phyloP scores from a whole-genome alignment of 805 yeast genomes.

The Zygosaccharomyces siamensis region DNA sequence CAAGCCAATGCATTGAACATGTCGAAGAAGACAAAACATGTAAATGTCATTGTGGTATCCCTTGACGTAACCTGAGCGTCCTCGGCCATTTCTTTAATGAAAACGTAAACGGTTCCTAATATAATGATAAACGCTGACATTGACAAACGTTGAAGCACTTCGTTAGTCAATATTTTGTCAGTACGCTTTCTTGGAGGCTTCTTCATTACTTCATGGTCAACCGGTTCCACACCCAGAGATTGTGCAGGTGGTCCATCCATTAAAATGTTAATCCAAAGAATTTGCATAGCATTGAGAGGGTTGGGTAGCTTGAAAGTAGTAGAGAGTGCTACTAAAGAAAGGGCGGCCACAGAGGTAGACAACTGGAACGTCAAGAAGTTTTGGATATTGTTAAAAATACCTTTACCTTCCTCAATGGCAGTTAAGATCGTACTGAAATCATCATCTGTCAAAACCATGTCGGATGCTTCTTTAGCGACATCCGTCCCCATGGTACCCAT shows the following conservation, averaged over 20 bases:
- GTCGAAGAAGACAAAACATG: constrained; percentile 92
- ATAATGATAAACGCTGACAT: constrained; percentile 71
- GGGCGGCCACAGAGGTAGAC: constrained; percentile 93
- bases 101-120: constrained; percentile 86
- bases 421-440: constrained; percentile 90
- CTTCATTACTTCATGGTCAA: constrained; percentile 90
- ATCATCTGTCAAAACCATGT: constrained; percentile 95
- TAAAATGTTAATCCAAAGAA: constrained; percentile 91
- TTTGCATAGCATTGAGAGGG: constrained; percentile 97
- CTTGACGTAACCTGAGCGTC: constrained; percentile 81
- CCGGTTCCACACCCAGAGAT: constrained; percentile 95
- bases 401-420: constrained; percentile 97
- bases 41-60: constrained; percentile 98
- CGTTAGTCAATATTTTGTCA: constrained; percentile 73
- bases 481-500: constrained; percentile 95
- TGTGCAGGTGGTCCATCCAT: constrained; percentile 99
- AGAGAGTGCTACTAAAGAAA: constrained; percentile 80
- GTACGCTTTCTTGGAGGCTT: constrained; percentile 91
- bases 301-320: constrained; percentile 86
- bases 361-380: constrained; percentile 92
- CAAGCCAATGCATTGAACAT: constrained; percentile 96
- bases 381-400: constrained; percentile 92
- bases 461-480: constrained; percentile 97
- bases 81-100: constrained; percentile 73
- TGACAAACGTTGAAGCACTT: constrained; percentile 65